These are phyloP conservation scores for Crithidia acanthocephali DNA, from an alignment of 208 protist species.

Conservation along the genomic window DNA sequence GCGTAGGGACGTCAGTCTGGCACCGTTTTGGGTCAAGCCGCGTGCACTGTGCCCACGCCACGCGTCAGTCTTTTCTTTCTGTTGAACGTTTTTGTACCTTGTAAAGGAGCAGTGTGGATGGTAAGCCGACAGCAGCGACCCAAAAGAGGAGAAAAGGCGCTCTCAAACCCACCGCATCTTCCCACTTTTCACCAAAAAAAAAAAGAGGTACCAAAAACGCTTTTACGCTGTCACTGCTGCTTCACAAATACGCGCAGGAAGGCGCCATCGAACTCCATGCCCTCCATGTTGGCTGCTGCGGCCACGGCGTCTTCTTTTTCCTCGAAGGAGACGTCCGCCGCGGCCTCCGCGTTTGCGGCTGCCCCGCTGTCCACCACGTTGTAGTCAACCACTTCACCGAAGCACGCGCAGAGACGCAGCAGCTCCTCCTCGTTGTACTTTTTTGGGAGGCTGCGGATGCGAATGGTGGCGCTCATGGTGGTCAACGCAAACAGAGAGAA, in stretches of 20 bases:
- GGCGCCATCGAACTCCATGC: constrained; percentile 67
- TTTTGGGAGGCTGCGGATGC: constrained; percentile 47
- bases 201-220: too few species aligned
- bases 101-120: too few species aligned
- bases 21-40: too few species aligned
- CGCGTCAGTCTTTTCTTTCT: too few species aligned
- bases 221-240: constrained; percentile 18
- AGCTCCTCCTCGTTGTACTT: constrained; percentile 53
- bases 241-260: constrained; percentile 57
- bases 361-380: constrained; percentile 14
- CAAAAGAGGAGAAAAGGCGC: neutral
- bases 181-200: too few species aligned
- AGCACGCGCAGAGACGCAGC: constrained; percentile 70
- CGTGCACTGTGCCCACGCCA: too few species aligned
- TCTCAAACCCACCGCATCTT: neutral
- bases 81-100: too few species aligned
- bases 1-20: too few species aligned
- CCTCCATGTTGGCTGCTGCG: constrained; percentile 73
- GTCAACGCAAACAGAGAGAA: too few species aligned
- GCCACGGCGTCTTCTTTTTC: constrained; percentile 60
- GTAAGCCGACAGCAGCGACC: too few species aligned
- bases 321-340: constrained; percentile 53
- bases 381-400: constrained; percentile 67
- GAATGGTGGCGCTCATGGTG: constrained; percentile 50
- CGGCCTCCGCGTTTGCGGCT: neutral